These are phyloP conservation scores for Scenedesmus sp. DNA, from an alignment of 163 green algal genomes.

Conservation along the genomic window DNA sequence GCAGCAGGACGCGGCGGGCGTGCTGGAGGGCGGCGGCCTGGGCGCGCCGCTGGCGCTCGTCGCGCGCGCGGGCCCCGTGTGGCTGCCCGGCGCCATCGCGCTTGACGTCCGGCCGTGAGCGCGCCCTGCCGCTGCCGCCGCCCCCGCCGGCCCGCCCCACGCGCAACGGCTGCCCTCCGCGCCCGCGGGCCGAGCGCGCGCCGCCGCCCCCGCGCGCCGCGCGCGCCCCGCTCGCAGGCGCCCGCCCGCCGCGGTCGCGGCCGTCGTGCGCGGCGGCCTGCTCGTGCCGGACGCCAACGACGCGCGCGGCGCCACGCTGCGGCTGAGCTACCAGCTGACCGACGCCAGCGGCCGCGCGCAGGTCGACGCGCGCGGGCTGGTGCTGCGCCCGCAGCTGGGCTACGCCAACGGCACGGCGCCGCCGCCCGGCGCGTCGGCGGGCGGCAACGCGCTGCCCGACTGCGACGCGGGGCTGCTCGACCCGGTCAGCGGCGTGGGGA, in stretches of 20 bases:
- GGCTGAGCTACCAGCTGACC: constrained; percentile 30
- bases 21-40: not conserved
- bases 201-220: not conserved
- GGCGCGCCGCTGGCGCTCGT: not conserved
- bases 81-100: constrained; percentile 1
- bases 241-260: not conserved
- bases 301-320: constrained; percentile 15
- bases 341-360: constrained; percentile 26
- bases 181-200: no score
- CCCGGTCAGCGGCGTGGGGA: constrained; percentile 16
- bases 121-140: no score
- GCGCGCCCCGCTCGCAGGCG: constrained; percentile 19
- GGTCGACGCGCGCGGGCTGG: not conserved
- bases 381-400: constrained; percentile 15
- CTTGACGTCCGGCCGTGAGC: constrained; percentile 11
- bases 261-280: not conserved
- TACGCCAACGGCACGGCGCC: not conserved
- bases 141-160: no score
- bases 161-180: no score
- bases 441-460: constrained; percentile 29
- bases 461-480: constrained; percentile 7
- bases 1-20: constrained; percentile 18
- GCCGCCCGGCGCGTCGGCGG: constrained; percentile 1
- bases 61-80: constrained; percentile 14
- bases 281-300: constrained; percentile 32